phyloP scores from a whole-genome alignment of 805 yeast species.

The Limtongia smithiae region DNA sequence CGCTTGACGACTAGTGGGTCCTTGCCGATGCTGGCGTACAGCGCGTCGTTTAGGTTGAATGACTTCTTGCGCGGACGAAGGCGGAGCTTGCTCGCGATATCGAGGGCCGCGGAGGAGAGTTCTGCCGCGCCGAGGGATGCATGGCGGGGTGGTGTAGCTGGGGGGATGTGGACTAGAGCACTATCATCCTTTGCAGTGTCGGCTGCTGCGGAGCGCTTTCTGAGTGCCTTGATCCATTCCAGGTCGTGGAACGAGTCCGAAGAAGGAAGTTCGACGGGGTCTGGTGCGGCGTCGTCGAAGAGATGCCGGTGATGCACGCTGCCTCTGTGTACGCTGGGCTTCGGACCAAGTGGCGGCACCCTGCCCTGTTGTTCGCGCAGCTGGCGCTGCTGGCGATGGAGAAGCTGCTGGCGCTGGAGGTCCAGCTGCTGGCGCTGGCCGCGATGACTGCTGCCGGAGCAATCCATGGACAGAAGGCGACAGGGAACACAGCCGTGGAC shows the following conservation, averaged over 20 bases:
- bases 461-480: no score
- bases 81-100: no score
- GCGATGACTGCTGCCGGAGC: no score
- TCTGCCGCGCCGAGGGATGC: neutral
- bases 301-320: slow-evolving; percentile 18
- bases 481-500: no score
- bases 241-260: neutral
- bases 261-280: neutral
- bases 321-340: no score
- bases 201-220: neutral
- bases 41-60: slow-evolving; percentile 16
- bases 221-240: neutral
- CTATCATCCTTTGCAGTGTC: neutral
- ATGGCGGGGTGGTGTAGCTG: neutral
- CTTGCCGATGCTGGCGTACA: slow-evolving; percentile 17
- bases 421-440: no score
- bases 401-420: neutral
- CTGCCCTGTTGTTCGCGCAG: neutral
- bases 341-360: no score
- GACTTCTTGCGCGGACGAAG: slow-evolving; percentile 5
- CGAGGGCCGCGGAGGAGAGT: no score
- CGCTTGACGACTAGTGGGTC: slow-evolving; percentile 12
- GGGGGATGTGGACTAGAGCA: neutral
- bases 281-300: slow-evolving; percentile 11
- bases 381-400: neutral